Evolutionary conservation across 192 early-diverging fungal species (phyloP), one percentile per base, ranked within the genome.

Genomic region (Dimargaris verticillata): DNA sequence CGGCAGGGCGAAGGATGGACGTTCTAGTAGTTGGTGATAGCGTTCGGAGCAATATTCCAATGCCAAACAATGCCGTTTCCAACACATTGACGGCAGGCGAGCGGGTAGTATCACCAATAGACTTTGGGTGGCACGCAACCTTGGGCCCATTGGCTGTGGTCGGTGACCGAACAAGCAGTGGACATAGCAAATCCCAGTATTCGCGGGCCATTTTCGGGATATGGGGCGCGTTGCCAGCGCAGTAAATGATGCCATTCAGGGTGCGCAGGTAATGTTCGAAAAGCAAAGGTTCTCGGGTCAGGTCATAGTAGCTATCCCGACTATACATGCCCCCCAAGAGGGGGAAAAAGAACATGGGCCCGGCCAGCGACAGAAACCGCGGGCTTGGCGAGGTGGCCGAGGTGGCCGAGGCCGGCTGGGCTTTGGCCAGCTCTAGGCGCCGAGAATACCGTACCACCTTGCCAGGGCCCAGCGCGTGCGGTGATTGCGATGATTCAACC

Each of bases 281-380:
- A 0, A 28, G 26, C 18, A 55, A 17, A 17, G 53, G 53, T 28
- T 55, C 53, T 13, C 28, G 25, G 53, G 28, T 28, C 26, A 55
- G 9, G 6, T 55, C 53, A 17, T 26, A 55, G 26, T 55, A 55
- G 22, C 53, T 55, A 28, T 55, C 53, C 11, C 53, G 53, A 7
- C 53, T 55, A 33, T 55, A 55, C 6, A 28, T 33, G 17, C 53
- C 53, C 17, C 53, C 53, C 14, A 55, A 28, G 6, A 55, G 53
- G 0, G 53, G 53, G 18, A 55, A 55, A 33, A 55, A 55, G 33
- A 55, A 55, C 7, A 33, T 33, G 10, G 53, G 53, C 17, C 53
- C 53, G 26, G 26, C 53, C 26, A 55, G 33, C 10, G 53, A 20
- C 6, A 55, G 53, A 33, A 55, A 55, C 9, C 11, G 22, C 22